A percentile compares a stretch with the other conserved stretches of the same genome.
Evolutionary conservation across 2,329 filamentous ascomycete species (phyloP).

Genomic region (Aspergillus sp.): DNA sequence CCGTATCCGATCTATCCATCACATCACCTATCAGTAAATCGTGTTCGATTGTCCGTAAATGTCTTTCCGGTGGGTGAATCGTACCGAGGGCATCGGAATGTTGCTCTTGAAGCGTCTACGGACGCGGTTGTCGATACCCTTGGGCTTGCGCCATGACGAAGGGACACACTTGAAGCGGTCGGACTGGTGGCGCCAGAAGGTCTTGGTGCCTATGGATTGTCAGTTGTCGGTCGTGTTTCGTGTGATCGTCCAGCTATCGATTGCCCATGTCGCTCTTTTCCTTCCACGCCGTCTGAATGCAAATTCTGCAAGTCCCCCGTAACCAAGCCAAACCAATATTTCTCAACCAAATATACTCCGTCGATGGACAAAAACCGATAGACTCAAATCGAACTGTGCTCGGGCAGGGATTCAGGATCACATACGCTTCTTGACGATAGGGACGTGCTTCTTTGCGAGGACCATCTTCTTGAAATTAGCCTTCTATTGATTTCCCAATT

Average conservation of each 20-base stretch:
- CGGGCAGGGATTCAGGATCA: conserved; percentile 24
- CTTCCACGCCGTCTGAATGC: conserved; percentile 5
- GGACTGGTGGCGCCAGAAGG: conserved; percentile 95
- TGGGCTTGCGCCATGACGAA: conserved; percentile 95
- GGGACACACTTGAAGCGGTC: conserved; percentile 92
- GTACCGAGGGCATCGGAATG: conserved; percentile 95
- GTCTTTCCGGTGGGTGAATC: conserved; percentile 25
- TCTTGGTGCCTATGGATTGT: conserved; percentile 66
- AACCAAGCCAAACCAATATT: too few relatives aligned
- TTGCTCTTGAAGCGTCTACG: conserved; percentile 95
- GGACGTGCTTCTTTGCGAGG: conserved; percentile 97
- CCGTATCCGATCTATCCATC: conserved; percentile 82
- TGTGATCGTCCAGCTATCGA: conserved; percentile 6
- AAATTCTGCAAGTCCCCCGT: background rate
- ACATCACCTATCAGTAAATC: conserved; percentile 7
- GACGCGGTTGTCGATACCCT: conserved; percentile 99
- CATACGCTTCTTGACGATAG: conserved; percentile 99
- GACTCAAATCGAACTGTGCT: background rate
- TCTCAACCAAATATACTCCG: too few relatives aligned
- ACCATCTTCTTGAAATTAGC: conserved; percentile 61
- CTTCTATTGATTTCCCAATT: background rate
- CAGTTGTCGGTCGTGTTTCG: conserved; percentile 37
- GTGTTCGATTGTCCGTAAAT: background rate
- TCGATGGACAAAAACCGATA: background rate
- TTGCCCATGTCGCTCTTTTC: conserved; percentile 1